Conservation (phyloP, 2,329 filamentous ascomycete species). For the Balansia obtecta region DNA sequence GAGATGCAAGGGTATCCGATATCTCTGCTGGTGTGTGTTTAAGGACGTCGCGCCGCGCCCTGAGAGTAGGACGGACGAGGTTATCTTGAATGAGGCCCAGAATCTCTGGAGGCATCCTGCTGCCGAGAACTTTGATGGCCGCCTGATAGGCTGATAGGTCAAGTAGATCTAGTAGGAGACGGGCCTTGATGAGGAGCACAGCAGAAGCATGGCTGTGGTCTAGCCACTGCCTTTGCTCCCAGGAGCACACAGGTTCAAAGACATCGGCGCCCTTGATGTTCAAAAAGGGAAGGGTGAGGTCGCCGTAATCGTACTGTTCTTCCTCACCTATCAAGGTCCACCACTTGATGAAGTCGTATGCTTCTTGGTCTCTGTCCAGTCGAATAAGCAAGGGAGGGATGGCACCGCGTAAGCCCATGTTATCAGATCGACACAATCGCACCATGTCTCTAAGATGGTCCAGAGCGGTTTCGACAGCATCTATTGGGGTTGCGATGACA, state of each 20-base stretch:
- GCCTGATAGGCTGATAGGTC: constrained; percentile 12
- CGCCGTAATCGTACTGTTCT: constrained; percentile 10
- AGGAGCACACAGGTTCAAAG: constrained; percentile 20
- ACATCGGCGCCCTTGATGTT: constrained; percentile 26
- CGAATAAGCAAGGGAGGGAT: constrained; percentile 31
- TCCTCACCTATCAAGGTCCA: constrained; percentile 11
- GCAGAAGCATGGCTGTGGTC: constrained; percentile 8
- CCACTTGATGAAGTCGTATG: constrained; percentile 31
- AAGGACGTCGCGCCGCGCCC: constrained; percentile 4
- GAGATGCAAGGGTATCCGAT: neutral
- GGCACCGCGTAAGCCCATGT: constrained; percentile 27
- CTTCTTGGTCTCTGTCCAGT: constrained; percentile 36
- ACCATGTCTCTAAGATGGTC: constrained; percentile 31
- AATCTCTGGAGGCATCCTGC: constrained; percentile 11
- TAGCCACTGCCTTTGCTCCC: constrained; percentile 1
- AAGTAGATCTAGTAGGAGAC: constrained; percentile 14
- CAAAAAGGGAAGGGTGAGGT: constrained; percentile 14
- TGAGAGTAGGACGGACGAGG: constrained; percentile 7
- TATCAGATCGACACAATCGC: constrained; percentile 30
- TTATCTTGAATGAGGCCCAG: constrained; percentile 10
- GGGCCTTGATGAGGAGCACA: constrained; percentile 14
- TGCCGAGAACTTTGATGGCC: constrained; percentile 2
- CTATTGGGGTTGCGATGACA: constrained; percentile 15
- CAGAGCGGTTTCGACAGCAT: constrained; percentile 21
- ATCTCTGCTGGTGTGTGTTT: neutral